Base-by-base conservation (phyloP, 2,329 filamentous ascomycete genomes). In the Alternaria longipes region DNA sequence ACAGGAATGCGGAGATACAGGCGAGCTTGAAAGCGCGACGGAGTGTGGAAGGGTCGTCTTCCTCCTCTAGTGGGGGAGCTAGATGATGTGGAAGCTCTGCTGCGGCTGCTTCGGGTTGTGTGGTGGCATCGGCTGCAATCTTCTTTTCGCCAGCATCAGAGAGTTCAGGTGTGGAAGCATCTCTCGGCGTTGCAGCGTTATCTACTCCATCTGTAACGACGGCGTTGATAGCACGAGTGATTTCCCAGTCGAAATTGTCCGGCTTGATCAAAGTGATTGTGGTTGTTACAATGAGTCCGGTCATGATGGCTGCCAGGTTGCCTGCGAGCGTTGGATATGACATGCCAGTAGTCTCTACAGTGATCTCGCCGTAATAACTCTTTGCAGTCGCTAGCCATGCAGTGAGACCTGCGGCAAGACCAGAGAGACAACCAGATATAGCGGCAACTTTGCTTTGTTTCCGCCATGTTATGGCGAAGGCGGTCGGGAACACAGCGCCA, bases 311-410 rank as follows among this genome's bases (percentile, higher is more conserved):
- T 4, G 75, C 76, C 0, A 79, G 59, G 20, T 77, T 78, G 8
- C 81, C 81, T 0, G 80, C 80, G 0, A 83, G 71, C 16, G 75
- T 81, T 14, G 73, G 75, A 60, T 76, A 78, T 41, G 76, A 74
- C 26, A 74, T 60, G 2, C 80, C 80, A 0, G 80, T 81, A 5
- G 75, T 79, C 4, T 72, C 68, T 8, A 83, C 74, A 12, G 73
- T 79, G 34, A 83, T 68, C 9, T 72, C 74, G 9, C 80, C 80
- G 42, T 78, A 80, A 40, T 77, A 72, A 4, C 62, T 64, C 24
- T 80, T 74, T 0, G 78, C 75, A 1, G 73, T 75, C 4, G 72
- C 69, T 4, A 81, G 69, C 79, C 79, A 81, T 2, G 78, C 79
- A 1, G 70, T 77, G 1, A 81, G 58, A 2, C 78, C 76, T 3